Conservation (phyloP, 768 basidiomycete species). For the Amanita brunnescens region DNA sequence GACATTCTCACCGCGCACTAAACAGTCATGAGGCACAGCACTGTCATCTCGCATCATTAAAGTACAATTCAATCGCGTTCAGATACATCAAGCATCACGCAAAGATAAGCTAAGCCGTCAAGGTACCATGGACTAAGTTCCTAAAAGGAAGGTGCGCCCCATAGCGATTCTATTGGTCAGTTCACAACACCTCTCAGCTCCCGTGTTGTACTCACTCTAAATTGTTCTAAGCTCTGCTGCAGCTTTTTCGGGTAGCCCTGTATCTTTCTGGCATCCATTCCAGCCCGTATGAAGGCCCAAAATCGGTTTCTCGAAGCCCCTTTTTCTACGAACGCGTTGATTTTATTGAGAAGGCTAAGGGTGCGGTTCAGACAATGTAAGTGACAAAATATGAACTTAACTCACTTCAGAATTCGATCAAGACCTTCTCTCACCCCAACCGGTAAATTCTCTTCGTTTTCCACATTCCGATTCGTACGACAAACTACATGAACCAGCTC, state of each 20-base stretch:
- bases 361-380: background rate
- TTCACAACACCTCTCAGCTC: too few relatives aligned
- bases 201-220: background rate
- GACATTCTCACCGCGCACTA: too few relatives aligned
- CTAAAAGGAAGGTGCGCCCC: too few relatives aligned
- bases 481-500: background rate
- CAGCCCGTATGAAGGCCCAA: background rate
- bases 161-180: too few relatives aligned
- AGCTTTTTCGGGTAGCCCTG: background rate
- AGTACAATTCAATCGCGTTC: too few relatives aligned
- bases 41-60: too few relatives aligned
- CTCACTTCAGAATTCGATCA: background rate
- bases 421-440: background rate
- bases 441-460: background rate
- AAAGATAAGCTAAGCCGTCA: too few relatives aligned
- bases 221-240: background rate
- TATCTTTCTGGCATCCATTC: background rate
- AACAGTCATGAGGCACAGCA: too few relatives aligned
- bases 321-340: background rate
- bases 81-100: too few relatives aligned
- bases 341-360: background rate
- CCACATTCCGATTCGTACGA: background rate
- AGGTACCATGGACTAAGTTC: too few relatives aligned
- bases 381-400: background rate
- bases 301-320: background rate